Base-by-base conservation (phyloP, 1,284 basidiomycete genomes). In the Cutaneotrichosporon dermatis region DNA sequence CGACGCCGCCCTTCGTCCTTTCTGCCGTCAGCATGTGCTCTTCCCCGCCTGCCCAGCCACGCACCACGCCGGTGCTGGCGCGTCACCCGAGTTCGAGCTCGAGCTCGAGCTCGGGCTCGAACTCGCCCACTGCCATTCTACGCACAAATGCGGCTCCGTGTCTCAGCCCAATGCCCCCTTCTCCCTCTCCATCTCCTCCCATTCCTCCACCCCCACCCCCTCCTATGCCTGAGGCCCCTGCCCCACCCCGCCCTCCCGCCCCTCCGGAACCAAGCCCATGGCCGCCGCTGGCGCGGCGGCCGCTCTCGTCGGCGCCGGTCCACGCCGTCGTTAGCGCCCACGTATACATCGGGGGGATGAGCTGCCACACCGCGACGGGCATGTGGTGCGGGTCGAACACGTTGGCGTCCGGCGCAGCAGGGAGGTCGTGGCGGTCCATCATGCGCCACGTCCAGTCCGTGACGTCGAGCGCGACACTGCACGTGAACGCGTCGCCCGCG, bases 311-410 rank as follows among this genome's bases (percentile, higher is more conserved):
- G 12, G 33, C 57, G 7, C 59, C 61, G 11, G 52, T 59, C 61
- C 61, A 63, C 42, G 61, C 61, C 7, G 58, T 63, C 6, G 59
- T 64, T 3, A 64, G 52, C 11, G 62, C 62, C 62, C 62, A 64
- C 2, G 62, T 61, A 15, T 64, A 64, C 59, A 61, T 61, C 15
- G 57, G 54, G 40, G 62, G 62, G 33, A 64, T 61, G 51, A 64
- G 57, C 57, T 58, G 57, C 62, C 62, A 64, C 6, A 61, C 57
- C 2, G 53, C 46, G 11, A 61, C 57, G 13, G 62, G 62, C 62
- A 64, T 64, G 44, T 59, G 55, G 49, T 63, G 61, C n/a, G 61
- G 61, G 49, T 63, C 58, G 36, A 63, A 63, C 10, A 63, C 61
- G 49, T 63, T 63, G 1, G 61, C 61, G 43, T 48, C 51, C 2